phyloP scores from a whole-genome alignment of 495 filamentous ascomycete species.

The Penicillium soppii region DNA sequence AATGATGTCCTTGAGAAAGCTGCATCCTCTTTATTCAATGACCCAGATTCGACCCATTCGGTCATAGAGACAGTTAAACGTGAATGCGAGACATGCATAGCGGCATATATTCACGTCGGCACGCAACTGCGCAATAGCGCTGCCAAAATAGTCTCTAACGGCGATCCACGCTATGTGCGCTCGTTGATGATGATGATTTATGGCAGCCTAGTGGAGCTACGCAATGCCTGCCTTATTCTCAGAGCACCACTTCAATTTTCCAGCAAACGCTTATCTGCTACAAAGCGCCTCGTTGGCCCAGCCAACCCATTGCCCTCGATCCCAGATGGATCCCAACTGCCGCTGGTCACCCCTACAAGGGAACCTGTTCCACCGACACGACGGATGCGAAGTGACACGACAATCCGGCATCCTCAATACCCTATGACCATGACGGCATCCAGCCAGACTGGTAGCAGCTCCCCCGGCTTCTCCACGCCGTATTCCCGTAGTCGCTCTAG shows the following conservation, averaged over 20 bases:
- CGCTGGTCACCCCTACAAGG: constrained; percentile 60
- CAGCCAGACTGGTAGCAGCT: constrained; percentile 31
- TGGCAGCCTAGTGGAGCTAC: constrained; percentile 76
- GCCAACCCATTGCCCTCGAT: constrained; percentile 16
- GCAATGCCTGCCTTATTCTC: constrained; percentile 50
- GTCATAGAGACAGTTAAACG: constrained; percentile 57
- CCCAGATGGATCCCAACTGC: constrained; percentile 39
- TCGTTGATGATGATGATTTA: constrained; percentile 79
- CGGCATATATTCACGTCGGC: constrained; percentile 73
- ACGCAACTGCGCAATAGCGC: constrained; percentile 67
- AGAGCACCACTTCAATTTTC: constrained; percentile 25
- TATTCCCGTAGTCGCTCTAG: constrained; percentile 50
- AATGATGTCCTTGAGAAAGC: constrained; percentile 70
- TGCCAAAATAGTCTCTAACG: constrained; percentile 68
- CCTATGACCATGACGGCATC: constrained; percentile 24
- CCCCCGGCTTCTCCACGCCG: constrained; percentile 35
- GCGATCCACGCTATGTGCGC: constrained; percentile 75
- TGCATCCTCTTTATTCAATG: constrained; percentile 43
- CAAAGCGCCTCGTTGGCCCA: constrained; percentile 28
- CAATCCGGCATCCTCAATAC: constrained; percentile 56
- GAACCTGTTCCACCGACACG: constrained; percentile 49
- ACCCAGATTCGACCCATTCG: constrained; percentile 43
- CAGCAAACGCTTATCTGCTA: constrained; percentile 20
- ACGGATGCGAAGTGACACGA: constrained; percentile 61
- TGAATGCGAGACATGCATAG: constrained; percentile 69